Evolutionary conservation across 2,329 filamentous ascomycete genomes (phyloP).

Genomic region (Hypoxylon rubiginosum): DNA sequence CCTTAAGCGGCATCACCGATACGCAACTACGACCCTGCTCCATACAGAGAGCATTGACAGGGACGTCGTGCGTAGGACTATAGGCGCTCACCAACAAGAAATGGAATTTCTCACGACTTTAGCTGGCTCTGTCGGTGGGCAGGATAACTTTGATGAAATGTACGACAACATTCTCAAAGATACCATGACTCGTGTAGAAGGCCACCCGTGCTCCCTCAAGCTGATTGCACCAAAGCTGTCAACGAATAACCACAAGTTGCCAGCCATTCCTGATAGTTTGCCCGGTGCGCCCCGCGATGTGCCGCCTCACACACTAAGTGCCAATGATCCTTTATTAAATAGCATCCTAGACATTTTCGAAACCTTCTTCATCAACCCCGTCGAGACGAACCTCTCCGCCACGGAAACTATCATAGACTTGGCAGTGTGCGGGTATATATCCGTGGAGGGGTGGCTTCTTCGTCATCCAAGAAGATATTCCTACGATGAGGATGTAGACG

Average conservation of each 20-base stretch:
- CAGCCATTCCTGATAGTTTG: constrained; percentile 67
- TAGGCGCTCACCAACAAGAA: constrained; percentile 81
- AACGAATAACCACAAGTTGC: constrained; percentile 68
- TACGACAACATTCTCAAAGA: constrained; percentile 82
- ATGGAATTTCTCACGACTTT: constrained; percentile 78
- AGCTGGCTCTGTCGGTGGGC: constrained; percentile 76
- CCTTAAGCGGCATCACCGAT: constrained; percentile 87
- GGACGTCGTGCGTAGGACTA: constrained; percentile 71
- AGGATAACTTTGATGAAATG: constrained; percentile 77
- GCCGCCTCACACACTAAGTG: constrained; percentile 71
- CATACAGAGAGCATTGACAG: constrained; percentile 72
- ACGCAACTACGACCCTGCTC: constrained; percentile 83
- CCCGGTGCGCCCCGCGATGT: constrained; percentile 73
- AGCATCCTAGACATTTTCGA: constrained; percentile 78
- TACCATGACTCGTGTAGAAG: constrained; percentile 75
- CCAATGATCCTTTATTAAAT: constrained; percentile 73
- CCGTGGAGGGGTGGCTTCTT: constrained; percentile 90
- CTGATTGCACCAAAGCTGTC: constrained; percentile 73
- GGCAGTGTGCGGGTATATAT: constrained; percentile 85
- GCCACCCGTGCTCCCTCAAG: constrained; percentile 78
- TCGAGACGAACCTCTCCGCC: constrained; percentile 90
- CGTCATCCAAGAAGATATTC: constrained; percentile 76
- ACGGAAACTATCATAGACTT: constrained; percentile 88
- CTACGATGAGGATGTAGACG: constrained; percentile 63
- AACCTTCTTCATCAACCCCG: constrained; percentile 88